Base-by-base conservation (phyloP, 106 monocot genomes). In the Dioscorea zingiberensis region DNA sequence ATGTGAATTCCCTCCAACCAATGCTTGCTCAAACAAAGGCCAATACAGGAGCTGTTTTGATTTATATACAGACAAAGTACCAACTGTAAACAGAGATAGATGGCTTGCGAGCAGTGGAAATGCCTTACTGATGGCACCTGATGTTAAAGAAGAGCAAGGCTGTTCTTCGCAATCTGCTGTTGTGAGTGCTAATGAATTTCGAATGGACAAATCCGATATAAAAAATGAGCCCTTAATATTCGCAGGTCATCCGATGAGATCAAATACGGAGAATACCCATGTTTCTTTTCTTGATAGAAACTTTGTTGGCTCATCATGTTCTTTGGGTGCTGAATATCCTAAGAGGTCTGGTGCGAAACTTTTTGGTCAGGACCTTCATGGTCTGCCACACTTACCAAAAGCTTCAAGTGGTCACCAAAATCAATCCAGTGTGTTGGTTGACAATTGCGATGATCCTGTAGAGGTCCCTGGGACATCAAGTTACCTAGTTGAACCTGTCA, bases 301-400 rank as follows among this genome's bases (percentile, higher is more conserved):
- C 54, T 68, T 48, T 12, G 60, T 62, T 74, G 59, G 57, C 23
- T 62, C 71, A 18, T 81, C 78, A 59, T 79, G 65, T 80, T 79
- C 76, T 67, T 56, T 54, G 70, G 69, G 62, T 64, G 32, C n/a
- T 25, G 57, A 69, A 13, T 49, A 21, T 48, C 38, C 47, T 57
- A 7, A 29, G 6, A 81, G 68, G 44, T 60, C 69, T 45, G 48
- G 61, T 57, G 25, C 72, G 14, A 88, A 75, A 63, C 23, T 91
- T 16, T 88, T 86, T 71, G 79, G 86, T 26, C 28, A 78, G 70
- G 85, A 85, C 59, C 71, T 83, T 55, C 58, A 67, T 24, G 72
- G 62, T 44, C 73, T 32, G 0, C 26, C 48, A 28, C 15, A 47
- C 71, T 71, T 49, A 58, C 48, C 74, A 10, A 14, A 65, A 17